These are phyloP conservation scores for Colletotrichum sp. DNA, from an alignment of 2,329 filamentous ascomycete species.

Conservation along the genomic window DNA sequence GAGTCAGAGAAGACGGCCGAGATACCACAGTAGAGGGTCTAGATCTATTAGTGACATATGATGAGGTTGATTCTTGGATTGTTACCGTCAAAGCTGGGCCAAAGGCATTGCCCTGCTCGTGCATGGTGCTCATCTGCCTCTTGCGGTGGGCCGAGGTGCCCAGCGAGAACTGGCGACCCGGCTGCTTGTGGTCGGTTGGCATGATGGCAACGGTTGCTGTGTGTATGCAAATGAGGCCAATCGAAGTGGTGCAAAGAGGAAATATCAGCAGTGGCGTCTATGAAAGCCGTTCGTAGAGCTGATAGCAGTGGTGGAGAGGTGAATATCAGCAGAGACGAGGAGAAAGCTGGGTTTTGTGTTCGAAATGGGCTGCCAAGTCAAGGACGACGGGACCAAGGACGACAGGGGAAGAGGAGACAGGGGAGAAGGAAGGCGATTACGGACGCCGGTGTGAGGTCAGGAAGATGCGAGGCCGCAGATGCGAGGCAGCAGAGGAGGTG, in stretches of 20 bases:
- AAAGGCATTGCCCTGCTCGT: conserved; percentile 47
- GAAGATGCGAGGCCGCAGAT: neutral
- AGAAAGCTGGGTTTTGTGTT: neutral
- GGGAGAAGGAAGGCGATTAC: neutral
- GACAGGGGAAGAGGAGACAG: neutral
- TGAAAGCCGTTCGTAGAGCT: neutral
- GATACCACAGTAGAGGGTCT: conserved; percentile 69
- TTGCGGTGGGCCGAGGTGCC: conserved; percentile 50
- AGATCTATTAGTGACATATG: neutral
- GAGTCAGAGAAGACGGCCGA: conserved; percentile 59
- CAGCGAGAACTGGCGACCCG: conserved; percentile 46
- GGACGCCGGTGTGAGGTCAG: neutral
- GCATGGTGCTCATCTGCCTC: conserved; percentile 50
- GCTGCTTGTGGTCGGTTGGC: neutral
- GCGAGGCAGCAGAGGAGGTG: neutral
- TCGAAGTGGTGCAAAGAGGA: neutral
- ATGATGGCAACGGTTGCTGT: neutral
- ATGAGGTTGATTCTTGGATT: neutral
- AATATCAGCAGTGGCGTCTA: neutral
- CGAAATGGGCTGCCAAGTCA: too few species aligned
- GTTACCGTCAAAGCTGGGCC: conserved; percentile 52
- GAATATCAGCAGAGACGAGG: neutral
- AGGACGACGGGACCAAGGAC: neutral
- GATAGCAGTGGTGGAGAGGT: too few species aligned
- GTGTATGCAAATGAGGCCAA: too few species aligned